Base-by-base conservation (phyloP, 1,284 basidiomycete genomes). In the Irpex sp. region DNA sequence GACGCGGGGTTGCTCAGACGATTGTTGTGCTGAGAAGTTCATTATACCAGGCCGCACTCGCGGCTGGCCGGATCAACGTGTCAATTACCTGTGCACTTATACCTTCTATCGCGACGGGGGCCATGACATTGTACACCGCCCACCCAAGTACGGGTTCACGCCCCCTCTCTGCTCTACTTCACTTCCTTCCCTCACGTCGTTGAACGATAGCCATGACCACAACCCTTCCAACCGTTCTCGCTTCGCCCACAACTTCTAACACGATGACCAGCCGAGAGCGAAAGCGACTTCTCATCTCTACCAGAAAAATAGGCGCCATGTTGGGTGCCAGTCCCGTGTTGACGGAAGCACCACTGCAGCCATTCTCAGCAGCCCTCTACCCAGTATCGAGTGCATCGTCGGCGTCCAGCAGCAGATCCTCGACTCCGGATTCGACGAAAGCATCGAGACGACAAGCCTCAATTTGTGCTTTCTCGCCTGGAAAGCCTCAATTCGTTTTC, bases 241-340 rank as follows among this genome's bases (percentile, higher is more conserved):
- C 56, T 9, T 69, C 67, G 46, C 72, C 78, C 1, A 68, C 81
- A 0, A 84, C 83, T 3, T 72, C 75, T 55, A 84, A 86, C 68
- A 72, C 65, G 15, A 79, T 87, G 31, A 73, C 77, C 46, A 70
- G 73, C 0, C 71, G 75, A 35, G 77, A 85, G 62, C 82, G 83
- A 9, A 68, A 74, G 4, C 82, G 82, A 58, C 78, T 85, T 8
- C 74, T 86, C 51, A 79, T 81, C 59, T 83, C 84, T 0, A 79
- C 85, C 1, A 77, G 82, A 65, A 87, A 87, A 68, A 75, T 86
- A 31, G 81, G 78, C 33, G 76, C 78, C 0, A 72, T 87, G 26
- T 76, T 86, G 19, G 85, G 85, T 15, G 75, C 81, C 2, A 81
- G 81, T 0, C 83, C 85, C 13, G 58, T 55, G n/a, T 39, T 67